These are phyloP conservation scores for Blastobotrys robertii DNA, from an alignment of 805 yeast species.

Conservation along the genomic window DNA sequence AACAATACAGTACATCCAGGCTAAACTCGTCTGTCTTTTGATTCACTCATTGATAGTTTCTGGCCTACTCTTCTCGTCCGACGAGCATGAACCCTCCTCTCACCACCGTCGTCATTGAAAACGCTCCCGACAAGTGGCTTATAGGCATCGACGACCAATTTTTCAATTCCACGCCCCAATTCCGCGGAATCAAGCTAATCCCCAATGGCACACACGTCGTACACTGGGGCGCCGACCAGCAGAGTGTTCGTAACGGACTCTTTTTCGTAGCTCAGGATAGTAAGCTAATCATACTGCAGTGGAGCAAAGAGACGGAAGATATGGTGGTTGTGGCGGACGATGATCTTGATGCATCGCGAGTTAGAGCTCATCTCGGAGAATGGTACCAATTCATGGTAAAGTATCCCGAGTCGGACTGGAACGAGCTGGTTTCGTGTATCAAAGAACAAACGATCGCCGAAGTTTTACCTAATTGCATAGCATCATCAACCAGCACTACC, in stretches of 20 bases:
- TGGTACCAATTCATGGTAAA: conserved; percentile 33
- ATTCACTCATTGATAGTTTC: too few relatives aligned
- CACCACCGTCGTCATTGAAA: conserved; percentile 1
- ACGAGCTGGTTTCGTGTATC: conserved; percentile 16
- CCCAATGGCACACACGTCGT: conserved; percentile 45
- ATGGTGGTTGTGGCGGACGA: conserved; percentile 23
- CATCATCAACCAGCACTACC: conserved; percentile 40
- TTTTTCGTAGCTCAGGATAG: conserved; percentile 28
- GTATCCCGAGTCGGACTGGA: conserved; percentile 32
- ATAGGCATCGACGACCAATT: conserved; percentile 43
- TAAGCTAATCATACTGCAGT: conserved; percentile 27
- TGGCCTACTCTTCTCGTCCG: too few relatives aligned
- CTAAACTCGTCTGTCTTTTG: too few relatives aligned
- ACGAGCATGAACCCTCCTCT: too few relatives aligned
- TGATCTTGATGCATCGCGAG: conserved; percentile 25
- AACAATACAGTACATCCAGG: too few relatives aligned
- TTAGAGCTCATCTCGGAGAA: conserved; percentile 24
- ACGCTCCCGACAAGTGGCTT: conserved; percentile 29
- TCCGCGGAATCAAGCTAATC: conserved; percentile 44
- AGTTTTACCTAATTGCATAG: conserved; percentile 24
- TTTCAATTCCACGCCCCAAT: conserved; percentile 32
- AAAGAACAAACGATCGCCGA: conserved; percentile 23
- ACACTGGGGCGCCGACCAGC: conserved; percentile 37
- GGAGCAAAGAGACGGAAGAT: conserved; percentile 31
- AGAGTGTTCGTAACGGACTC: conserved; percentile 34